Evolutionary conservation across 1,284 basidiomycete genomes (phyloP).

Genomic region (Neotropicomus parvogracilis): DNA sequence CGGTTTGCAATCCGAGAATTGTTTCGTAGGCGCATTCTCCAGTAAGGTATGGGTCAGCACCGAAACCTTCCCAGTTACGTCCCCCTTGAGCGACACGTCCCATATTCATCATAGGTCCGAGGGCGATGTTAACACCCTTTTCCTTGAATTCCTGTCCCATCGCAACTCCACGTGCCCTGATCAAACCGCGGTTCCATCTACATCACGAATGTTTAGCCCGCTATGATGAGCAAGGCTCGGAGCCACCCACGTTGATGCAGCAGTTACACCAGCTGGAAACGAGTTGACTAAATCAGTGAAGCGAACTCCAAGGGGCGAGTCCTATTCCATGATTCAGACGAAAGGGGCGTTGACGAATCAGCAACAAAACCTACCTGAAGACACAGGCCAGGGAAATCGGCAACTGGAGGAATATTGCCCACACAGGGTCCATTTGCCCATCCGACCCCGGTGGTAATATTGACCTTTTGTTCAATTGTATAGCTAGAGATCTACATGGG

Average conservation of each 20-base stretch:
- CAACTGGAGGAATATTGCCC: constrained; percentile 39
- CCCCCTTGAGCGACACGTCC: constrained; percentile 47
- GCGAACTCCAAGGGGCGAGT: constrained; percentile 52
- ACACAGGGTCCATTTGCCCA: constrained; percentile 40
- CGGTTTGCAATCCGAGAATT: constrained; percentile 58
- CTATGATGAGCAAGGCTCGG: not conserved
- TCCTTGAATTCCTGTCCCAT: constrained; percentile 70
- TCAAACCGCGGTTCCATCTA: constrained; percentile 42
- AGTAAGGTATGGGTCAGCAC: constrained; percentile 62
- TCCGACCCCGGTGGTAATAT: constrained; percentile 39
- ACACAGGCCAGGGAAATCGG: constrained; percentile 29
- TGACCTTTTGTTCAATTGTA: constrained; percentile 43
- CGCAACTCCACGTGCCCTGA: constrained; percentile 60
- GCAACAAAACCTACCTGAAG: constrained; percentile 24
- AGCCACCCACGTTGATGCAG: constrained; percentile 49
- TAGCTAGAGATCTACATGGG: constrained; percentile 30
- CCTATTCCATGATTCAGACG: constrained; percentile 28
- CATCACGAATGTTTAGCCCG: not conserved
- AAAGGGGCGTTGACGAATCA: not conserved
- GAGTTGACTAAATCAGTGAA: constrained; percentile 38
- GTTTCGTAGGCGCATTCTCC: constrained; percentile 64
- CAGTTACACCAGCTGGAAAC: constrained; percentile 53
- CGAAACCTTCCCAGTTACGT: constrained; percentile 72
- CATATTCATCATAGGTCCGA: constrained; percentile 61
- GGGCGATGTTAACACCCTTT: constrained; percentile 66